phyloP scores from a whole-genome alignment of 2,329 filamentous ascomycete genomes.

The Thielaviopsis musarum region DNA sequence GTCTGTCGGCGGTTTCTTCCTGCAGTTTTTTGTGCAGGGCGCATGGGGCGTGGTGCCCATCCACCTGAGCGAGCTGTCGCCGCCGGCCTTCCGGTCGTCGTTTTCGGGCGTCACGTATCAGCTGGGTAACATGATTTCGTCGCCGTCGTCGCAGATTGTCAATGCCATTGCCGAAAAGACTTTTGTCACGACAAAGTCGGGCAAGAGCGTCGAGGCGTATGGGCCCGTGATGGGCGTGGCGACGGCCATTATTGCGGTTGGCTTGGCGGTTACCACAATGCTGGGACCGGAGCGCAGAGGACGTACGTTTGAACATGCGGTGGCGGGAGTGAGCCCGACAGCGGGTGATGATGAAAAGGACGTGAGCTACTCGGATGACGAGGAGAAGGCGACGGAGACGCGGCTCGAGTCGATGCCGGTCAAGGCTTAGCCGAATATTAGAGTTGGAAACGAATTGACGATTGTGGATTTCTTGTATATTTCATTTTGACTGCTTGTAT shows the following conservation, averaged over 20 bases:
- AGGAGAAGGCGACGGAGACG: slow-evolving; percentile 8
- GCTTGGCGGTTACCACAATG: slow-evolving; percentile 50
- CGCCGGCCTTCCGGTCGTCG: slow-evolving; percentile 56
- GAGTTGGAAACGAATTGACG: neutral
- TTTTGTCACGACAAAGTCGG: slow-evolving; percentile 35
- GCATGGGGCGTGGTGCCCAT: slow-evolving; percentile 65
- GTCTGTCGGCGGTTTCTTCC: slow-evolving; percentile 52
- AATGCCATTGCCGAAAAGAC: slow-evolving; percentile 53
- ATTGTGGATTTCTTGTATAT: too few species aligned
- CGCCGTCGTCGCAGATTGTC: slow-evolving; percentile 58
- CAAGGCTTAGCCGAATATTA: neutral
- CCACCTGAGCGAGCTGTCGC: slow-evolving; percentile 61
- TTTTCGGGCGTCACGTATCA: slow-evolving; percentile 62
- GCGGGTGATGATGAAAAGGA: slow-evolving; percentile 11
- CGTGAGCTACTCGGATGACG: slow-evolving; percentile 10
- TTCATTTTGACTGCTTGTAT: too few species aligned
- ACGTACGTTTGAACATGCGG: slow-evolving; percentile 46
- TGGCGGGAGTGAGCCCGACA: slow-evolving; percentile 19
- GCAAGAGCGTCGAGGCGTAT: slow-evolving; percentile 48
- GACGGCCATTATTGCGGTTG: slow-evolving; percentile 57
- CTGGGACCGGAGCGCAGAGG: slow-evolving; percentile 62
- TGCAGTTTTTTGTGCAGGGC: slow-evolving; percentile 65
- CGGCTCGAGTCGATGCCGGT: neutral
- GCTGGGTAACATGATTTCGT: slow-evolving; percentile 57
- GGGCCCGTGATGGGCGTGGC: slow-evolving; percentile 61